phyloP scores from a whole-genome alignment of 768 basidiomycete species.

The Tricholoma matsutake region DNA sequence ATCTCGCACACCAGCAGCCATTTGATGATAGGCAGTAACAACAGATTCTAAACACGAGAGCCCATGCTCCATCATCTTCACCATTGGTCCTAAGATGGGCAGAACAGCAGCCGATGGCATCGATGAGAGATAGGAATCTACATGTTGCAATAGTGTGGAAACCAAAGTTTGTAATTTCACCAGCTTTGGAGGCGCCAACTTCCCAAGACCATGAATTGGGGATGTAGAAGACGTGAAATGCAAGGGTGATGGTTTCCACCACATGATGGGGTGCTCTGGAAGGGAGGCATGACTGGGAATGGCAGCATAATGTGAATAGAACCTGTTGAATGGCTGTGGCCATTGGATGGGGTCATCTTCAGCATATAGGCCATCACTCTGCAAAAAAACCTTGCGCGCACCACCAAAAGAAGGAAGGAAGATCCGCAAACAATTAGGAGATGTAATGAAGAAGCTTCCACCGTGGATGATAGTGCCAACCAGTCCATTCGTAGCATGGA shows the following conservation, averaged over 20 bases:
- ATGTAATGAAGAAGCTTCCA: neutral
- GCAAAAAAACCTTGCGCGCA: neutral
- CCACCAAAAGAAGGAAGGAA: neutral
- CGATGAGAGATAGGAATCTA: neutral
- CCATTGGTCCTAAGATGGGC: neutral
- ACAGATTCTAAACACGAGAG: neutral
- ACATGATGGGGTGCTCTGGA: neutral
- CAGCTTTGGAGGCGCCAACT: neutral
- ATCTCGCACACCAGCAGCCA: neutral
- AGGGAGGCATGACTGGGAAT: neutral
- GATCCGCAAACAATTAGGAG: neutral
- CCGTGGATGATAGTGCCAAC: neutral
- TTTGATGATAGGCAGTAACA: neutral
- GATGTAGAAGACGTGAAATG: neutral
- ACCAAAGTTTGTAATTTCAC: neutral
- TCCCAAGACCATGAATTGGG: neutral
- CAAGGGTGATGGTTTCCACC: neutral
- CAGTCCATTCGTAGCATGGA: neutral
- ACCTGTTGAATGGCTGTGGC: neutral
- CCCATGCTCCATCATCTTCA: neutral
- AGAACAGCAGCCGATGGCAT: neutral
- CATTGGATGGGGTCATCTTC: neutral
- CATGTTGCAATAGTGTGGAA: neutral
- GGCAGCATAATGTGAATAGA: neutral
- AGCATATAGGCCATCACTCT: neutral